These are phyloP conservation scores for Diaporthe sp. DNA, from an alignment of 2,329 filamentous ascomycete species.

Conservation along the genomic window DNA sequence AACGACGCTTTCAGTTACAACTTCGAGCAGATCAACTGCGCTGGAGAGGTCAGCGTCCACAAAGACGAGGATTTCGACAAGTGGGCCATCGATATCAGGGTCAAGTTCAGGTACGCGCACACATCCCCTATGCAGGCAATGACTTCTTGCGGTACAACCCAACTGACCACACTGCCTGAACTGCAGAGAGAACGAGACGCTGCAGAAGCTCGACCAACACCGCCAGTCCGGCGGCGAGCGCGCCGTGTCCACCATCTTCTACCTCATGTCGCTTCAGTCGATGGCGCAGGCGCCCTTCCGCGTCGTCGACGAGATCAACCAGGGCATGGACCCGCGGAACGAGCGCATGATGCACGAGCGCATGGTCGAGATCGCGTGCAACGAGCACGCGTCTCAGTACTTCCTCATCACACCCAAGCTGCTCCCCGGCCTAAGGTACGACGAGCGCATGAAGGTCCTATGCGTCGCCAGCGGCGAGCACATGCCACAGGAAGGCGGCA, in stretches of 20 bases:
- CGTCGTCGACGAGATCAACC: constrained; percentile 99
- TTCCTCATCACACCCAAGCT: constrained; percentile 99
- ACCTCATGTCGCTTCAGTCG: constrained; percentile 96
- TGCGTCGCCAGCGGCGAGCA: constrained; percentile 93
- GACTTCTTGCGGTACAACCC: constrained; percentile 41
- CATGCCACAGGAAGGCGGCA: constrained; percentile 68
- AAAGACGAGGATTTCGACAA: constrained; percentile 95
- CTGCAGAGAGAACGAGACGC: constrained; percentile 80
- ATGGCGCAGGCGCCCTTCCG: constrained; percentile 96
- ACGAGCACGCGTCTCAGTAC: constrained; percentile 84
- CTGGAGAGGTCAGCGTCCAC: constrained; percentile 88
- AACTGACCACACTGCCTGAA: constrained; percentile 40
- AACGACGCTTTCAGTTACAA: constrained; percentile 93
- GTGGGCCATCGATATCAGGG: constrained; percentile 94
- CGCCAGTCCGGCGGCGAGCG: constrained; percentile 97
- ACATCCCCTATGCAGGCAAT: background rate
- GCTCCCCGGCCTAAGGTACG: constrained; percentile 86
- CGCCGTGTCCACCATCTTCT: constrained; percentile 97
- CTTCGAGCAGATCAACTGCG: constrained; percentile 93
- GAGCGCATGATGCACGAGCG: constrained; percentile 98
- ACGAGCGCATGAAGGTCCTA: constrained; percentile 90
- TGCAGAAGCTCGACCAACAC: constrained; percentile 89
- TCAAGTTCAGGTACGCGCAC: constrained; percentile 85
- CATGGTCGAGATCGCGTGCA: constrained; percentile 97
- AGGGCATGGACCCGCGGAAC: constrained; percentile 99